Conservation (phyloP, 768 basidiomycete genomes). For the Naematelia aurantialba region DNA sequence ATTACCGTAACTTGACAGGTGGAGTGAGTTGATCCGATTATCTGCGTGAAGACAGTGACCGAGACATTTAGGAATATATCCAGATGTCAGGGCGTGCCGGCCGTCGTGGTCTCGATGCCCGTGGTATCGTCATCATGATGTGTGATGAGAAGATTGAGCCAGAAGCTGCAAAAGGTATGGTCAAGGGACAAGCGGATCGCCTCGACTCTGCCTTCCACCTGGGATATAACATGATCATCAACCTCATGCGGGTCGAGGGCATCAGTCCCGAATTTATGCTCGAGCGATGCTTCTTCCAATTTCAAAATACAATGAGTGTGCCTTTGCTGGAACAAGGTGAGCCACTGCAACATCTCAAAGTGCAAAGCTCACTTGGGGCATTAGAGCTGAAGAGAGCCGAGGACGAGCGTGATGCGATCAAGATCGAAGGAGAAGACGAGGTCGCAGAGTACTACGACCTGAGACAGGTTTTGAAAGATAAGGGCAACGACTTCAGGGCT, state of each 20-base stretch:
- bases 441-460: slow-evolving; percentile 88
- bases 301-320: slow-evolving; percentile 89
- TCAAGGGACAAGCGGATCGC: slow-evolving; percentile 95
- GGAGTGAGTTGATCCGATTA: slow-evolving; percentile 32
- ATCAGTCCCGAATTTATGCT: slow-evolving; percentile 98
- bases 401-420: slow-evolving; percentile 59
- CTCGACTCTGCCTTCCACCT: slow-evolving; percentile 97
- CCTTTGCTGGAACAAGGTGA: slow-evolving; percentile 64
- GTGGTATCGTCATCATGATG: slow-evolving; percentile 99
- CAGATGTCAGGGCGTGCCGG: slow-evolving; percentile 99
- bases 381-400: slow-evolving; percentile 75
- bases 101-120: slow-evolving; percentile 90
- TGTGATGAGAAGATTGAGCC: slow-evolving; percentile 97
- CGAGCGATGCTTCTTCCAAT: slow-evolving; percentile 95
- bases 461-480: slow-evolving; percentile 86
- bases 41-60: not conserved
- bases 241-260: slow-evolving; percentile 96
- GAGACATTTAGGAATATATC: slow-evolving; percentile 76
- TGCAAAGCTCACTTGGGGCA: slow-evolving; percentile 10
- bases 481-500: slow-evolving; percentile 79
- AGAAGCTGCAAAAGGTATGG: slow-evolving; percentile 84
- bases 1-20: slow-evolving; percentile 81
- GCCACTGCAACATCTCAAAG: no score
- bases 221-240: slow-evolving; percentile 98
- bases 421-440: slow-evolving; percentile 76